Conservation (phyloP, 768 basidiomycete species). For the Crepidotus variabilis region DNA sequence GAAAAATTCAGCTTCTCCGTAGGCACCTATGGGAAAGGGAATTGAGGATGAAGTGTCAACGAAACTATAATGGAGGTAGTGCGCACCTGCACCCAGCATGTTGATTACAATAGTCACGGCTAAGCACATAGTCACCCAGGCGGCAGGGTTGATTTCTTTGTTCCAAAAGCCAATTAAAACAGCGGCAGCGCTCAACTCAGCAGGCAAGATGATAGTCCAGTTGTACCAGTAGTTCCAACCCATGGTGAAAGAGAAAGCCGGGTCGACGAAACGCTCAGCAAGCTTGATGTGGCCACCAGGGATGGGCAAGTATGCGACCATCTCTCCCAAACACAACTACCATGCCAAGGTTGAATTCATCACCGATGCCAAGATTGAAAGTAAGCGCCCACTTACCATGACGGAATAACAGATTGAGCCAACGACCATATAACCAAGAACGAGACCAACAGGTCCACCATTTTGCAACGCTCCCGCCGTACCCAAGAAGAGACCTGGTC, state of each 20-base stretch:
- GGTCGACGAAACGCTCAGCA: conserved; percentile 79
- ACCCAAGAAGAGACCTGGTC: conserved; percentile 63
- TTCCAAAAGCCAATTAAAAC: conserved; percentile 79
- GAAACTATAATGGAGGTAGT: not conserved
- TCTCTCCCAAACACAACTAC: conserved; percentile 68
- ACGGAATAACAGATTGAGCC: conserved; percentile 68
- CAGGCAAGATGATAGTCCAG: conserved; percentile 66
- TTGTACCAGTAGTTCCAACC: conserved; percentile 54
- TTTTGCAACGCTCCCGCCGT: conserved; percentile 43
- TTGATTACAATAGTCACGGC: conserved; percentile 76
- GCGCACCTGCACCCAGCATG: conserved; percentile 58
- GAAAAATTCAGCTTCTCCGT: conserved; percentile 83
- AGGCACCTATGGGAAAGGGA: conserved; percentile 42
- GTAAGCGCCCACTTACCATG: conserved; percentile 44
- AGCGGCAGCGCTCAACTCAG: conserved; percentile 71
- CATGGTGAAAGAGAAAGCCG: conserved; percentile 61
- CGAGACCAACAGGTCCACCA: conserved; percentile 72
- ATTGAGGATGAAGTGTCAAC: not conserved
- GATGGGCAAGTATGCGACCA: conserved; percentile 76
- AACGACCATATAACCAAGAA: conserved; percentile 66
- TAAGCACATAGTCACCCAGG: conserved; percentile 78
- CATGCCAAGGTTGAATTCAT: not conserved
- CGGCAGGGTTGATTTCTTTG: conserved; percentile 52
- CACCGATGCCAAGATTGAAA: not conserved
- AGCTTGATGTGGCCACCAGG: conserved; percentile 79